phyloP scores from a whole-genome alignment of 306 rosid species.

The Acacia confusa region DNA sequence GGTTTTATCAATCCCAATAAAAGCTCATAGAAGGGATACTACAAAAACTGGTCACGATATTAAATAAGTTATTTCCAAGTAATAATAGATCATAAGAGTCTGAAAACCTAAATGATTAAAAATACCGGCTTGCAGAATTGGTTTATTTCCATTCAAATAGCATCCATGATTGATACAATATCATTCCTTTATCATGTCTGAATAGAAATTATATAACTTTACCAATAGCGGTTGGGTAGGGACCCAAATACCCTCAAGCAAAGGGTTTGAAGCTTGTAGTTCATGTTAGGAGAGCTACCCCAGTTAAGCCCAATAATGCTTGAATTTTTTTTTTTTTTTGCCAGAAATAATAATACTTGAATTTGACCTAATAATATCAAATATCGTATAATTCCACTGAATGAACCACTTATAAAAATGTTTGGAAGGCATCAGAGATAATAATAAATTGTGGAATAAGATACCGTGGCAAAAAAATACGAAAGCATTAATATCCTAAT shows the following conservation, averaged over 20 bases:
- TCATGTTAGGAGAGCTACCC: neutral
- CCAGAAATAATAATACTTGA: neutral
- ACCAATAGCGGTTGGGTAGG: neutral
- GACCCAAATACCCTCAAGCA: neutral
- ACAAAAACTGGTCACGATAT: neutral
- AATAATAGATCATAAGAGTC: neutral
- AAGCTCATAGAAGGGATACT: neutral
- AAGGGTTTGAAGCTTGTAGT: neutral
- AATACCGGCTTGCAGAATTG: neutral
- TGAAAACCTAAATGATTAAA: neutral
- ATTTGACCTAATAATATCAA: neutral
- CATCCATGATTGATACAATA: neutral
- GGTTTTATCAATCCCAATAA: constrained; percentile 2
- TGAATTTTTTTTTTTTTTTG: neutral
- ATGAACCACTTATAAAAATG: constrained; percentile 17
- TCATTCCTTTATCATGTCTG: neutral
- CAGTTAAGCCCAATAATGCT: neutral
- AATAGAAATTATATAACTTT: neutral
- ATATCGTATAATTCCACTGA: neutral
- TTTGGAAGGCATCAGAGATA: neutral
- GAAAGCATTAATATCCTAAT: constrained; percentile 7
- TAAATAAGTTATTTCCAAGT: neutral
- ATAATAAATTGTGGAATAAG: constrained; percentile 7
- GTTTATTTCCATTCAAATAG: constrained; percentile 5
- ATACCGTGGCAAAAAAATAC: constrained; percentile 4